These are phyloP conservation scores for Fraxinus baroniana DNA, from an alignment of 305 asterid genomes.

Conservation along the genomic window DNA sequence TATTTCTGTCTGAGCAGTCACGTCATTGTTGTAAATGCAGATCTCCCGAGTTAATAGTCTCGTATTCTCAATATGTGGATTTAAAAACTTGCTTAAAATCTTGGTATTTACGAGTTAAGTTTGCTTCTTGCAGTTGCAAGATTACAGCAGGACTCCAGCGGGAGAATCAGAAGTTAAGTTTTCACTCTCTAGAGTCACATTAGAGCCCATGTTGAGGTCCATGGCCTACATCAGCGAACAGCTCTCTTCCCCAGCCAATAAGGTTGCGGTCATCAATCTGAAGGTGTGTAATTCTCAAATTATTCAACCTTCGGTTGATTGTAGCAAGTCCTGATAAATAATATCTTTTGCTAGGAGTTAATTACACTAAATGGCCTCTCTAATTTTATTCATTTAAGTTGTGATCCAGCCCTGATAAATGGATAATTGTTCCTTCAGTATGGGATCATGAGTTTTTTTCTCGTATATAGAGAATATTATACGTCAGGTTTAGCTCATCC, in stretches of 20 bases:
- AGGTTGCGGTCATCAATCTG: constrained; percentile 75
- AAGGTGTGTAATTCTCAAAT: constrained; percentile 50
- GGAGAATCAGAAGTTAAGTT: constrained; percentile 80
- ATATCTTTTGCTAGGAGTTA: constrained; percentile 1
- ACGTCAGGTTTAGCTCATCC: constrained; percentile 1
- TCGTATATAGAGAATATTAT: background rate
- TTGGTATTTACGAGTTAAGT: constrained; percentile 1
- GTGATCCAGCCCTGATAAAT: background rate
- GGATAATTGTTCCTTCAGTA: background rate
- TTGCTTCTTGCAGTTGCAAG: constrained; percentile 57
- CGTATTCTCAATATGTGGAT: background rate
- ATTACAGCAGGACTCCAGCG: constrained; percentile 54
- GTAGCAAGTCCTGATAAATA: background rate
- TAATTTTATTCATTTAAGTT: background rate
- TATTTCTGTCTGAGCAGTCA: background rate
- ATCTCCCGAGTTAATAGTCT: background rate
- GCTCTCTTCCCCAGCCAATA: constrained; percentile 68
- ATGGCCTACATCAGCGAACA: constrained; percentile 88
- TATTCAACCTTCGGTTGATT: background rate
- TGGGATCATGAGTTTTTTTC: constrained; percentile 6
- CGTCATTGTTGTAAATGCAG: background rate
- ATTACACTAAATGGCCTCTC: background rate
- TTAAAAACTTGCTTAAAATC: background rate
- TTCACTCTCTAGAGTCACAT: constrained; percentile 64
- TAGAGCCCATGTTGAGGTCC: constrained; percentile 86